Evolutionary conservation across 1,284 basidiomycete species (phyloP).

Genomic region (Malassezia furfur): DNA sequence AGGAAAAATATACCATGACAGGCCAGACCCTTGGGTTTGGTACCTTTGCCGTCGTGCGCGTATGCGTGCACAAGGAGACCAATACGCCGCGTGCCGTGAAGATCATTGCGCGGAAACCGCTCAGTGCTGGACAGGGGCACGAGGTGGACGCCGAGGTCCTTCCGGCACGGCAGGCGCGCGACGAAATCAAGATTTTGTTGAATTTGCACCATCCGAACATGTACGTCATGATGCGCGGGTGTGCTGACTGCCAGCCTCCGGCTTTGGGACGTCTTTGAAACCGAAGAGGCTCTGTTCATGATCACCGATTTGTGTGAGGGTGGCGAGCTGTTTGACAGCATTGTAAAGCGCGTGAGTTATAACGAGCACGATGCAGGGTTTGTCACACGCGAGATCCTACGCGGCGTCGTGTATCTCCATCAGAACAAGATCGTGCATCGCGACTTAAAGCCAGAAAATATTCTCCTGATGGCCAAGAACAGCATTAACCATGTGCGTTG

Average conservation of each 20-base stretch:
- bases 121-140: slow-evolving; percentile 4
- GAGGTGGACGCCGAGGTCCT: neutral
- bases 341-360: slow-evolving; percentile 40
- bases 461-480: slow-evolving; percentile 32
- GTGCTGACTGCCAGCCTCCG: slow-evolving; percentile 22
- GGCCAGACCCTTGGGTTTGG: slow-evolving; percentile 36
- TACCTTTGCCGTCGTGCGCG: slow-evolving; percentile 42
- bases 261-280: slow-evolving; percentile 46
- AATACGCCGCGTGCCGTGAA: slow-evolving; percentile 41
- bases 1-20: slow-evolving; percentile 33
- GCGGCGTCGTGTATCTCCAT: slow-evolving; percentile 43
- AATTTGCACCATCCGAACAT: slow-evolving; percentile 41
- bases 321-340: slow-evolving; percentile 45
- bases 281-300: slow-evolving; percentile 46
- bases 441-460: slow-evolving; percentile 47
- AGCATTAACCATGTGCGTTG: slow-evolving; percentile 27
- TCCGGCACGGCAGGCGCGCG: slow-evolving; percentile 5
- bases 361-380: slow-evolving; percentile 43
- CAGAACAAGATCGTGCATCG: slow-evolving; percentile 43
- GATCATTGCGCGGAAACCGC: slow-evolving; percentile 44
- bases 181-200: slow-evolving; percentile 41
- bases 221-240: neutral
- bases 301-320: slow-evolving; percentile 44
- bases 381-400: slow-evolving; percentile 40
- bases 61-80: slow-evolving; percentile 26